phyloP scores from a whole-genome alignment of 169 alveolate genomes.

The Neospora caninum region DNA sequence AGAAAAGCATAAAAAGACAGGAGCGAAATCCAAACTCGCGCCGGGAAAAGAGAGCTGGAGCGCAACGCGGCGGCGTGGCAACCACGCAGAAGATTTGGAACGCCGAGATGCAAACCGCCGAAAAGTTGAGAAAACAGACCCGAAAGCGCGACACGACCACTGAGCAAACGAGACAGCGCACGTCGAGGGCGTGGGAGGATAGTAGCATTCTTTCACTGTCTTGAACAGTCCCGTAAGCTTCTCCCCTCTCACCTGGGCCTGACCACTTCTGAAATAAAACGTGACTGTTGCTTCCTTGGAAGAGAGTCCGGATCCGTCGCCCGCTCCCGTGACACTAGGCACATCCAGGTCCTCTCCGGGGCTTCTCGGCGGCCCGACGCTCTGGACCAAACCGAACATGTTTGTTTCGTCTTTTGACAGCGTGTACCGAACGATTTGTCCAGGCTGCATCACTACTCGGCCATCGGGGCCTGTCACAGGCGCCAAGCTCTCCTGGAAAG shows the following conservation, averaged over 20 bases:
- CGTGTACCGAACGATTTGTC: conserved; percentile 69
- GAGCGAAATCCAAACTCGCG: background rate
- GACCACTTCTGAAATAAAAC: conserved; percentile 45
- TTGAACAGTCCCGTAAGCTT: too few species aligned
- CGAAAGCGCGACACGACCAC: background rate
- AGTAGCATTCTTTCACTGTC: too few species aligned
- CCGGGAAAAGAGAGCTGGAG: background rate
- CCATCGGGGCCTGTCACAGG: conserved; percentile 29
- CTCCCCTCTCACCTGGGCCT: conserved; percentile 23
- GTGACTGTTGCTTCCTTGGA: conserved; percentile 44
- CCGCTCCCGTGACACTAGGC: background rate
- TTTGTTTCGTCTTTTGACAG: conserved; percentile 71
- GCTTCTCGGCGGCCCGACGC: conserved; percentile 4
- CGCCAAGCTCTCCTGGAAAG: conserved; percentile 7
- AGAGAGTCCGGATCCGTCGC: background rate
- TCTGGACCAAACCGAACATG: conserved; percentile 74
- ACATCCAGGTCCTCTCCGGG: background rate
- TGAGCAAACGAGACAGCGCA: background rate
- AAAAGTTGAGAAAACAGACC: background rate
- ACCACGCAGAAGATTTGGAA: background rate
- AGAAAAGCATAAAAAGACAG: background rate
- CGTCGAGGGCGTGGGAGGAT: too few species aligned
- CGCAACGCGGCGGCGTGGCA: background rate
- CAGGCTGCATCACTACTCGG: conserved; percentile 52
- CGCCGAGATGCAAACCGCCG: background rate